Evolutionary conservation across 768 basidiomycete species (phyloP), one percentile per base, ranked within the genome.

Genomic region (Mycena amicta): DNA sequence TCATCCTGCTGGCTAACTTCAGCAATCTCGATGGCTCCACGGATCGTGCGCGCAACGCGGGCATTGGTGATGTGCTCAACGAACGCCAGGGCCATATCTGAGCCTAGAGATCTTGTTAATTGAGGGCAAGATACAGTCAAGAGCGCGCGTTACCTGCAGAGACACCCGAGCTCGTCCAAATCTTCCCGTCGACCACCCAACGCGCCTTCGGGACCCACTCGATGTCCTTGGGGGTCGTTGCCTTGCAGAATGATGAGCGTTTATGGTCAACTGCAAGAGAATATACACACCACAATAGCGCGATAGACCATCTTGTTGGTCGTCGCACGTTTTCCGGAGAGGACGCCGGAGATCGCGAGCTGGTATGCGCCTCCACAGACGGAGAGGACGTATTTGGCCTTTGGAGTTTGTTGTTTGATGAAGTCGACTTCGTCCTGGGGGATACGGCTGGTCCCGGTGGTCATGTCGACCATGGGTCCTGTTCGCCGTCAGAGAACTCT

Each of bases 101-200:
- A 62, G 59, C 73, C 75, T 54, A n/a, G 67, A 20, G 12, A 8
- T 22, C 12, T 20, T 45, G 33, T 16, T 23, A 23, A 15, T 15
- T 6, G 5, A 28, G 31, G 5, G 20, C 22, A 1, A 22, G 20
- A 8, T 46, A 8, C 11, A 22, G 20, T 11, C 8, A 11, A 6
- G 2, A 43, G 3, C 1, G 23, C 12, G 0, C 4, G 18, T 5
- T 50, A 51, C 73, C 73, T 66, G 75, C 74, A 12, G 72, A 64
- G 47, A 75, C 69, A 12, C 75, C 75, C 1, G 73, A 73, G 52
- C 67, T 66, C 2, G 72, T 74, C 75, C 75, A 76, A 37, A 71
- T 60, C 16, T 75, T 74, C 20, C 62, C 64, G 40, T 63, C 58
- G 11, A 71, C 66, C 8, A 76, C 72, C 72, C 72, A 76, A 1